phyloP scores from a whole-genome alignment of 257 asterid genomes.

The Pogostemon cablin region DNA sequence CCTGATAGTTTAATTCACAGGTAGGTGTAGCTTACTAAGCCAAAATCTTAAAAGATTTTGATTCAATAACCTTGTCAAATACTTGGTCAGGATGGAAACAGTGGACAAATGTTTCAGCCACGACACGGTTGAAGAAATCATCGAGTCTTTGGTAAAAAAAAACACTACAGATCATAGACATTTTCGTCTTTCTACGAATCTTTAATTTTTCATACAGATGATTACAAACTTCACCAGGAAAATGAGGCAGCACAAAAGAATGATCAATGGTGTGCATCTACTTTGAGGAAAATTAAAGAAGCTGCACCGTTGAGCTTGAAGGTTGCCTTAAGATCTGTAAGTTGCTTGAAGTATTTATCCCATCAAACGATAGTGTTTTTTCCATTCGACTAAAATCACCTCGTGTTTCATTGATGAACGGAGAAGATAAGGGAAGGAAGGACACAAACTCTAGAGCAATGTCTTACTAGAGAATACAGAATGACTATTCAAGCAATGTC shows the following conservation, averaged over 20 bases:
- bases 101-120: constrained; percentile 73
- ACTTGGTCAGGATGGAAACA: constrained; percentile 52
- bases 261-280: constrained; percentile 59
- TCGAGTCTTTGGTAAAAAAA: constrained; percentile 66
- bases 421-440: constrained; percentile 79
- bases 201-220: background rate
- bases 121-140: constrained; percentile 72
- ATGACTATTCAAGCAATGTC: constrained; percentile 69
- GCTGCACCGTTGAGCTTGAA: constrained; percentile 78
- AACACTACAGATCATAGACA: background rate
- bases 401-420: constrained; percentile 20
- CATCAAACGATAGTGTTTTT: no score
- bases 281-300: constrained; percentile 58
- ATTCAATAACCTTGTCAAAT: no score
- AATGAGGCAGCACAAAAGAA: constrained; percentile 60
- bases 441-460: constrained; percentile 72
- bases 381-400: no score
- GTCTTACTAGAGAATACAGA: constrained; percentile 70
- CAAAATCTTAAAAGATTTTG: background rate
- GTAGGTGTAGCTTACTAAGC: constrained; percentile 34
- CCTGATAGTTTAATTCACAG: constrained; percentile 54
- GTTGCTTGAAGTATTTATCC: constrained; percentile 29
- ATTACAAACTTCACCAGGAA: constrained; percentile 44
- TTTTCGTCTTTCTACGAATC: background rate
- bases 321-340: constrained; percentile 78